A percentile compares a stretch with the other conserved stretches of the same genome.
Conservation (phyloP, 768 basidiomycete species). For the Boletus rufocinnamomeus region DNA sequence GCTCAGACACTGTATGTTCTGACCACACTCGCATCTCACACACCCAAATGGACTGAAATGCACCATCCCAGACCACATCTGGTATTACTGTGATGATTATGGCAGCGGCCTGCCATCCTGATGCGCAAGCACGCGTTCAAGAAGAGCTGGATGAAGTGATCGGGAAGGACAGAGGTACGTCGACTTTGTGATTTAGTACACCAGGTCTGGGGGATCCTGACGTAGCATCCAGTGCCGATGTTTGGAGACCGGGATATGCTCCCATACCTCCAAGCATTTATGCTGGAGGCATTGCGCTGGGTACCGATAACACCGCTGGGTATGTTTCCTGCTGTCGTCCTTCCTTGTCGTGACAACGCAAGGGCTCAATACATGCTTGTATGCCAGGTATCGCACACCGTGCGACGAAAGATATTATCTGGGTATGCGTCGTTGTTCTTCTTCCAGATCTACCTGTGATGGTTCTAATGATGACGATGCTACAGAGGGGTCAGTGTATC, state of each 20-base stretch:
- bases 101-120: too few relatives aligned
- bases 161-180: too few relatives aligned
- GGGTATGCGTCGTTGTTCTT: neutral
- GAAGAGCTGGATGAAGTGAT: too few relatives aligned
- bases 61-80: conserved; percentile 40
- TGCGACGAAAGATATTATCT: neutral
- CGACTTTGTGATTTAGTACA: too few relatives aligned
- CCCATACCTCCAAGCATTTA: neutral
- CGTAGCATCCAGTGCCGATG: neutral
- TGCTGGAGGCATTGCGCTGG: neutral
- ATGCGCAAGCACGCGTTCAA: too few relatives aligned
- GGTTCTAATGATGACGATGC: neutral
- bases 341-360: too few relatives aligned
- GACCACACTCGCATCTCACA: too few relatives aligned
- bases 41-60: neutral
- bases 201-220: too few relatives aligned
- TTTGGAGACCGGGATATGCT: neutral
- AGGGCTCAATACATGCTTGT: neutral
- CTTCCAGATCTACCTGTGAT: too few relatives aligned
- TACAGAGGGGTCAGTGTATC: conserved; percentile 23
- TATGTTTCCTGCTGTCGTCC: neutral
- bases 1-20: conserved; percentile 48
- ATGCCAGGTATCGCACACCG: neutral
- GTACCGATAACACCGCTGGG: neutral
- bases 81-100: conserved; percentile 35